phyloP scores from a whole-genome alignment of 108 stramenopile species.

The Discostella stelligeroides region DNA sequence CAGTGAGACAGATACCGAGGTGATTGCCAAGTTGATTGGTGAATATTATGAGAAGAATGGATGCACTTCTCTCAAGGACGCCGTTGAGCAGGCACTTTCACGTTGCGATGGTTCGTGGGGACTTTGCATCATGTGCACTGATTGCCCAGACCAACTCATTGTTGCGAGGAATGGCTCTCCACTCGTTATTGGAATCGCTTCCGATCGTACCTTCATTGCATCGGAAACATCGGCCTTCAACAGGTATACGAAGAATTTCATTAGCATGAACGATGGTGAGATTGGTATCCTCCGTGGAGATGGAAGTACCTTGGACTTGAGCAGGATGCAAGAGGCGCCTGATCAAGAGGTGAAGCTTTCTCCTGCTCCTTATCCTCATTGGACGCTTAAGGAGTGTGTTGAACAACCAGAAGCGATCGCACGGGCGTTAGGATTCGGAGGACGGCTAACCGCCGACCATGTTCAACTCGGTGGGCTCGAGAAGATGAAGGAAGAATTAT shows the following conservation, averaged over 20 bases:
- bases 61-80: slow-evolving; percentile 68
- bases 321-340: slow-evolving; percentile 86
- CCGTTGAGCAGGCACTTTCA: slow-evolving; percentile 85
- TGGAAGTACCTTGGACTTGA: slow-evolving; percentile 89
- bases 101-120: slow-evolving; percentile 96
- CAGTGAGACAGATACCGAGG: slow-evolving; percentile 98
- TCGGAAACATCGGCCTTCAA: slow-evolving; percentile 98
- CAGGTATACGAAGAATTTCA: slow-evolving; percentile 97
- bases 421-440: slow-evolving; percentile 91
- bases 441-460: slow-evolving; percentile 69
- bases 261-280: slow-evolving; percentile 98
- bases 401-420: slow-evolving; percentile 83
- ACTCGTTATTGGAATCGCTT: slow-evolving; percentile 94
- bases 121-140: slow-evolving; percentile 82
- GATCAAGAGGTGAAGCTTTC: slow-evolving; percentile 92
- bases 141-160: slow-evolving; percentile 90
- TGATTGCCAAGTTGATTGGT: slow-evolving; percentile 96
- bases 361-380: slow-evolving; percentile 95
- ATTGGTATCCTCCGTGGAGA: slow-evolving; percentile 94
- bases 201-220: slow-evolving; percentile 94
- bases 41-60: slow-evolving; percentile 59
- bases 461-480: slow-evolving; percentile 91
- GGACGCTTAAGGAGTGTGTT: slow-evolving; percentile 89
- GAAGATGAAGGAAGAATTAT: slow-evolving; percentile 65
- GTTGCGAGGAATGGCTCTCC: slow-evolving; percentile 98